phyloP scores from a whole-genome alignment of 2,329 filamentous ascomycete species.

The Tricladium varicosporioides region DNA sequence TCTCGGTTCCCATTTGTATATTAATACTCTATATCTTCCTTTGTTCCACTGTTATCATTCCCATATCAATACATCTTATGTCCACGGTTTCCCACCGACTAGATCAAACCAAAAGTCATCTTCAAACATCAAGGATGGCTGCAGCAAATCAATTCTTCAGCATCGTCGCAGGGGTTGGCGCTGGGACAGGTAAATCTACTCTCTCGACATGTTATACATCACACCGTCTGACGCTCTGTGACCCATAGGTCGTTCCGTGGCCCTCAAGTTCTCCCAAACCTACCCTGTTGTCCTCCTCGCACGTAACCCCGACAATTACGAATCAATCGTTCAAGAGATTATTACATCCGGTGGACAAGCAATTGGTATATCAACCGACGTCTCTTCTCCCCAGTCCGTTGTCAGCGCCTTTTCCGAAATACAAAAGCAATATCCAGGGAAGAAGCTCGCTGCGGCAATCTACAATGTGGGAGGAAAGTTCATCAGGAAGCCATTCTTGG shows the following conservation, averaged over 20 bases:
- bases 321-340: constrained; percentile 67
- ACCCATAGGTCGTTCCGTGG: constrained; percentile 38
- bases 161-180: constrained; percentile 69
- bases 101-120: constrained; percentile 32
- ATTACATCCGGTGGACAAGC: constrained; percentile 65
- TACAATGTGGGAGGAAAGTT: constrained; percentile 61
- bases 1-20: background rate
- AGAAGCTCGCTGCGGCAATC: constrained; percentile 61
- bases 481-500: constrained; percentile 56
- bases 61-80: constrained; percentile 7
- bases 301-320: constrained; percentile 63
- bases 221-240: background rate
- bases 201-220: constrained; percentile 13
- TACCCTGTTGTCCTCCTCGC: constrained; percentile 78
- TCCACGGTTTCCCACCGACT: constrained; percentile 18
- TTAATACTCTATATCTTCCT: background rate
- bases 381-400: constrained; percentile 46
- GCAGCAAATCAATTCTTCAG: constrained; percentile 54
- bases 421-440: constrained; percentile 53
- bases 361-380: constrained; percentile 67
- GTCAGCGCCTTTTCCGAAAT: constrained; percentile 61
- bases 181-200: constrained; percentile 54
- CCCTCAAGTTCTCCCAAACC: constrained; percentile 56
- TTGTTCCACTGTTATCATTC: background rate
- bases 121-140: constrained; percentile 68